Base-by-base conservation (phyloP, 2,329 filamentous ascomycete genomes). In the Beauveria brongniartii region DNA sequence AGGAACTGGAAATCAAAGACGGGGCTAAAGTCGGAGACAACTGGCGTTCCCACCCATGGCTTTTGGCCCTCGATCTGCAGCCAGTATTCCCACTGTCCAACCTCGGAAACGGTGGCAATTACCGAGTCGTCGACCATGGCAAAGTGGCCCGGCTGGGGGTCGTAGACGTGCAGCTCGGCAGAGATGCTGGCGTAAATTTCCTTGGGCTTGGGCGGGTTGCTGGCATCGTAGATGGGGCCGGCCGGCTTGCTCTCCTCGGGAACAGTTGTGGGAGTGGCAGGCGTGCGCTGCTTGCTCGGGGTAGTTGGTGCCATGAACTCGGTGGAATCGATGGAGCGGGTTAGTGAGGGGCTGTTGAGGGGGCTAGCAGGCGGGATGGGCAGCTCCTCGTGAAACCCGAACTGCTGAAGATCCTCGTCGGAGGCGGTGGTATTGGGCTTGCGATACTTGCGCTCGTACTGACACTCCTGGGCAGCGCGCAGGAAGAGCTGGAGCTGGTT, bases 1-100 rank as follows among this genome's bases (percentile, higher is more conserved):
- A 96, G 81, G 69, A 93, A 97, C 73, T 99, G 94, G 66, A 97
- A 97, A 76, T 97, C 97, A 80, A 97, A 99, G 22, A 99, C 92
- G 0, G 94, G 94, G 68, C 97, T 97, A 74, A 97, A 91, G 67
- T 99, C 94, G 7, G 91, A 88, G 34, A 92, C 80, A 34, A 99
- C 85, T 2, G 88, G 83, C 65, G 96, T 90, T 24, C 92, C 92
- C 2, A 99, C 79, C 91, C 92, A 97, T 59, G 92, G 86, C 69
- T 86, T 87, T 44, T 84, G 80, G 64, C 88, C 87, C 47, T 84
- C 83, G 60, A 97, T 88, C 70, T 97, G 91, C 37, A 99, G 79
- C 92, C 92, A 97, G 75, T 97, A 99, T 66, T 94, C 84, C 94
- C 94, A 99, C 61, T 87, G 84, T 8, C 92, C 93, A 58, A 92